These are phyloP conservation scores for Phytophthora tubulina DNA, from an alignment of 352 stramenopile genomes.

Conservation along the genomic window DNA sequence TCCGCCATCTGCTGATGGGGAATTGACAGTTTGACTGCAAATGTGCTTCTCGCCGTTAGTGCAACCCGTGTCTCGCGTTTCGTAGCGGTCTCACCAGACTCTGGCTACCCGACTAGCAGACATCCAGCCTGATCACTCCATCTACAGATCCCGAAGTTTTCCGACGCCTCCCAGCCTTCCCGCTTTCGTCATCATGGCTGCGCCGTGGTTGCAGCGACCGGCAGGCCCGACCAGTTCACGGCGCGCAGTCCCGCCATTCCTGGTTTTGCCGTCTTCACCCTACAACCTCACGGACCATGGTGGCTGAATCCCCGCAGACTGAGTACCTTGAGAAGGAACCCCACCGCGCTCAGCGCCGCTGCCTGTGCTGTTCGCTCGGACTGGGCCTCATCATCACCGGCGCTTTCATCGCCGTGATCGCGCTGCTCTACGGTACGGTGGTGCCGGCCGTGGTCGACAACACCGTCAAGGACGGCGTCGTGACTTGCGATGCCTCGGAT, in stretches of 20 bases:
- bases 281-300: constrained; percentile 20
- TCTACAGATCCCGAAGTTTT: constrained; percentile 32
- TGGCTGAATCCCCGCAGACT: constrained; percentile 31
- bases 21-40: constrained; percentile 3
- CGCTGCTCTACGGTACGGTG: constrained; percentile 57
- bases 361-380: constrained; percentile 52
- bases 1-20: constrained; percentile 19
- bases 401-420: constrained; percentile 48
- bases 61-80: constrained; percentile 29
- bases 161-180: background rate
- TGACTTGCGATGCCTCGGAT: constrained; percentile 51
- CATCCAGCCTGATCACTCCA: constrained; percentile 29
- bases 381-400: constrained; percentile 47
- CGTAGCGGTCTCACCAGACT: background rate
- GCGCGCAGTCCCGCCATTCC: constrained; percentile 22
- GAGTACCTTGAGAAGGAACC: constrained; percentile 36
- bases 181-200: constrained; percentile 26
- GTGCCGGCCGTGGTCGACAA: constrained; percentile 59
- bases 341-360: constrained; percentile 14
- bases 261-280: constrained; percentile 29
- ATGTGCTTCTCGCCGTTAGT: constrained; percentile 9
- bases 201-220: constrained; percentile 12
- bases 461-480: constrained; percentile 51
- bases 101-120: background rate
- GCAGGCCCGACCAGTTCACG: constrained; percentile 21